Evolutionary conservation across 441 rosid genomes (phyloP), one percentile per base, ranked within the genome.

Genomic region (Populus hybrid): DNA sequence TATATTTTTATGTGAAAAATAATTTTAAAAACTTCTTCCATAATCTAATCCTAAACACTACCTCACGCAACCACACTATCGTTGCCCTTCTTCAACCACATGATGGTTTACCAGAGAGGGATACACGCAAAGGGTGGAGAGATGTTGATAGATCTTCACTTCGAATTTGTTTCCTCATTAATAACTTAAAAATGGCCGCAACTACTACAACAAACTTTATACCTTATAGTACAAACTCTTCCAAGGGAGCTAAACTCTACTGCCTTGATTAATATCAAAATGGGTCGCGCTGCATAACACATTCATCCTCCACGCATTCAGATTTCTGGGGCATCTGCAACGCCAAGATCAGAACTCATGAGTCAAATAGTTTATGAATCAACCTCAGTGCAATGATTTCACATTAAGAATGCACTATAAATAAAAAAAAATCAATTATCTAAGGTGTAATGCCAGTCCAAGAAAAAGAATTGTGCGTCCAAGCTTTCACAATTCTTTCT

Each of bases 281-380:
- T 24, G 36, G 69, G 33, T 50, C 20, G 61, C 21, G 40, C 26
- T 14, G 28, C 28, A 38, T 18, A 4, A 73, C 26, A 20, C 20
- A 72, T 50, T 75, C 73, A 23, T 68, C 14, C 6, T 59, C 78
- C 40, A 68, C 64, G 65, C 35, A 20, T 64, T 64, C 65, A 36
- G 23, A 64, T 71, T 77, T 81, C 77, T 63, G 50, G 71, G 21
- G 61, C 64, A 76, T 74, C 84, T 84, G 81, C 79, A 76, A n/a
- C 11, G 71, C 42, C 9, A 66, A 45, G 38, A 74, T 59, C 35
- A 59, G 10, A 69, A 33, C 53, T 68, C 53, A 56, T n/a, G 24
- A 31, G 29, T 68, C 64, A 45, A 3, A 59, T 16, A 53, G 61
- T 16, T 53, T 6, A 53, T 53, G 61, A 18, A 53, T 53, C 7